Conservation (phyloP, 2,329 filamentous ascomycete species). For the Dactylellina cionopaga region DNA sequence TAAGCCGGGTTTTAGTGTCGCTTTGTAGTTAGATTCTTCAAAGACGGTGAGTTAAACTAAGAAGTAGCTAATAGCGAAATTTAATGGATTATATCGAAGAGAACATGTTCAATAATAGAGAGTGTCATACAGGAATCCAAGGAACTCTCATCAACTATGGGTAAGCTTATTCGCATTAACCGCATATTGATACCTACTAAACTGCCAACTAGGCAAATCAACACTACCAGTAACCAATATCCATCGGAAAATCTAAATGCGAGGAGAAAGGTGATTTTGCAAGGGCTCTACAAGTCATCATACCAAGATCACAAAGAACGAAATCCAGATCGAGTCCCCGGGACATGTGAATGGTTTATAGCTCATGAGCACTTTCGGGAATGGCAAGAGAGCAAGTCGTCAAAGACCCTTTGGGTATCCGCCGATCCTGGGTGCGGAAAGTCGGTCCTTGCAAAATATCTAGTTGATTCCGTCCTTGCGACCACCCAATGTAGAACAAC, state of each 20-base stretch:
- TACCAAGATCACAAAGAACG: slow-evolving; percentile 4
- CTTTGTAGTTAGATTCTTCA: no score
- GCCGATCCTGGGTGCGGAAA: no score
- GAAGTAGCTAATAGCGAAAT: no score
- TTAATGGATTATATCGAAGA: background rate
- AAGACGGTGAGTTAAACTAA: no score
- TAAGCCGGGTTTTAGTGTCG: no score
- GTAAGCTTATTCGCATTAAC: background rate
- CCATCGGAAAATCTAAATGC: background rate
- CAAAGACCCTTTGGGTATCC: no score
- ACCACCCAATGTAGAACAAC: slow-evolving; percentile 8
- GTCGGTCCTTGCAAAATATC: no score
- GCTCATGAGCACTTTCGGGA: background rate
- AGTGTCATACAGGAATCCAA: background rate
- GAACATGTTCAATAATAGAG: background rate
- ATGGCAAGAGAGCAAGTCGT: no score
- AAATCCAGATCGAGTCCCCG: background rate
- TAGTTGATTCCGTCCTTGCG: no score
- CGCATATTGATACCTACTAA: background rate
- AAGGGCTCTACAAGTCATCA: background rate
- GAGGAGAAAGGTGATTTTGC: background rate
- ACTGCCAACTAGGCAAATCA: no score
- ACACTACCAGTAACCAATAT: background rate
- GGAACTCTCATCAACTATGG: background rate
- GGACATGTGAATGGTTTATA: slow-evolving; percentile 6